phyloP scores from a whole-genome alignment of 495 filamentous ascomycete genomes.

The Penicillium cataractarum region DNA sequence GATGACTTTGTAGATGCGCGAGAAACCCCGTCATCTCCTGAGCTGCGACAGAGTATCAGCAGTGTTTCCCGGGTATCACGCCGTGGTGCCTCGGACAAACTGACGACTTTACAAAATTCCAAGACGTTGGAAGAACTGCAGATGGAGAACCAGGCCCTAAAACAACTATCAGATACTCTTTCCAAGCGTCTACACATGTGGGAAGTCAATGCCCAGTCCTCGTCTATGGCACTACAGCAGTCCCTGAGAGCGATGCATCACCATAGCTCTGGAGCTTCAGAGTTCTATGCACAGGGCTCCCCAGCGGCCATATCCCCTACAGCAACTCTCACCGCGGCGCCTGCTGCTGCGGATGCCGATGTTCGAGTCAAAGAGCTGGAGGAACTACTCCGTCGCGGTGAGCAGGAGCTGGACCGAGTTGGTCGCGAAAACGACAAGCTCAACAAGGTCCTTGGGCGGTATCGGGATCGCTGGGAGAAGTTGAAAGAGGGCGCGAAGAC shows the following conservation, averaged over 20 bases:
- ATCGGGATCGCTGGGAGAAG: slow-evolving; percentile 80
- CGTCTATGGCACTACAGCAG: slow-evolving; percentile 77
- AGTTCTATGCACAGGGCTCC: slow-evolving; percentile 24
- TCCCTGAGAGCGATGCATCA: slow-evolving; percentile 71
- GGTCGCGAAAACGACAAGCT: slow-evolving; percentile 72
- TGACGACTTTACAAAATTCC: slow-evolving; percentile 36
- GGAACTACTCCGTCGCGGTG: slow-evolving; percentile 46
- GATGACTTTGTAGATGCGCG: slow-evolving; percentile 86
- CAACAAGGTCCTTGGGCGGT: slow-evolving; percentile 64
- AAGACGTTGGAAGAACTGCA: slow-evolving; percentile 81
- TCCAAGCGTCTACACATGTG: slow-evolving; percentile 79
- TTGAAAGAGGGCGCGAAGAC: slow-evolving; percentile 82
- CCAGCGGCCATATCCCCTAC: slow-evolving; percentile 34
- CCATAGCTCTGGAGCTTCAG: slow-evolving; percentile 46
- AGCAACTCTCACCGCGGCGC: slow-evolving; percentile 25
- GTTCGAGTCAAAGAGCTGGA: slow-evolving; percentile 52
- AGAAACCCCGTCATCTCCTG: slow-evolving; percentile 64
- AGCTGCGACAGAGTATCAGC: slow-evolving; percentile 42
- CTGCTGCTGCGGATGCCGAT: slow-evolving; percentile 37
- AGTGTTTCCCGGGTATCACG: slow-evolving; percentile 26
- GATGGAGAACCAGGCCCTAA: slow-evolving; percentile 77
- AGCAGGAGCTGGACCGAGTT: slow-evolving; percentile 59
- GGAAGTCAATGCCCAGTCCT: slow-evolving; percentile 81
- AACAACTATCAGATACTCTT: slow-evolving; percentile 75
- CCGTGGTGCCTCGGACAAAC: slow-evolving; percentile 32